These are phyloP conservation scores for Stropharia rugosoannulata DNA, from an alignment of 768 basidiomycete genomes.

Conservation along the genomic window DNA sequence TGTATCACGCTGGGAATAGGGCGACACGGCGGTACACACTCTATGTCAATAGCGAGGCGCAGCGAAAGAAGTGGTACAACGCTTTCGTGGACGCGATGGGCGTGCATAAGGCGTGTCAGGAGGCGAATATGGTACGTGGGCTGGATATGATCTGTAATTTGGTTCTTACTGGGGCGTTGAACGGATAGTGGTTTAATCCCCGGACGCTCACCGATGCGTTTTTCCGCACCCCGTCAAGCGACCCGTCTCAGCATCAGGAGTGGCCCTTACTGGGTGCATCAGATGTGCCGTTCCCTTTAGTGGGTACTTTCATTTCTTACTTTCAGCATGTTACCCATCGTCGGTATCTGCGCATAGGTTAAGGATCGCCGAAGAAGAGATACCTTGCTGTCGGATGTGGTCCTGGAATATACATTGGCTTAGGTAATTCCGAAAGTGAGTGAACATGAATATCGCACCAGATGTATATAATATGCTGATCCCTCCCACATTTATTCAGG, in stretches of 20 bases:
- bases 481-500: conserved; percentile 33
- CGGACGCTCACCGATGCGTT: conserved; percentile 57
- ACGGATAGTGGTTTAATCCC: conserved; percentile 65
- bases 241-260: conserved; percentile 25
- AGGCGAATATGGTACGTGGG: conserved; percentile 67
- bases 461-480: too few relatives aligned
- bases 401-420: conserved; percentile 66
- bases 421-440: conserved; percentile 55
- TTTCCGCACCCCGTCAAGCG: conserved; percentile 51
- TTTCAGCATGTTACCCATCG: background rate
- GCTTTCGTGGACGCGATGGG: conserved; percentile 61
- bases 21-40: conserved; percentile 67
- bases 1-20: conserved; percentile 67
- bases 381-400: conserved; percentile 67
- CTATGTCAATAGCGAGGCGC: conserved; percentile 56
- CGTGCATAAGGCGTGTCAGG: conserved; percentile 62
- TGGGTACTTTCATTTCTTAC: conserved; percentile 29
- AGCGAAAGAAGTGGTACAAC: conserved; percentile 63
- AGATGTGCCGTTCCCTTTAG: conserved; percentile 64
- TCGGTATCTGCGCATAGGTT: conserved; percentile 30
- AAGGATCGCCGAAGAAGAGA: conserved; percentile 38
- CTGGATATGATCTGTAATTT: background rate
- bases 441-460: background rate
- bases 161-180: background rate
- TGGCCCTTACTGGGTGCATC: conserved; percentile 56